Conservation (phyloP, 257 asterid species). For the Misopates orontium region DNA sequence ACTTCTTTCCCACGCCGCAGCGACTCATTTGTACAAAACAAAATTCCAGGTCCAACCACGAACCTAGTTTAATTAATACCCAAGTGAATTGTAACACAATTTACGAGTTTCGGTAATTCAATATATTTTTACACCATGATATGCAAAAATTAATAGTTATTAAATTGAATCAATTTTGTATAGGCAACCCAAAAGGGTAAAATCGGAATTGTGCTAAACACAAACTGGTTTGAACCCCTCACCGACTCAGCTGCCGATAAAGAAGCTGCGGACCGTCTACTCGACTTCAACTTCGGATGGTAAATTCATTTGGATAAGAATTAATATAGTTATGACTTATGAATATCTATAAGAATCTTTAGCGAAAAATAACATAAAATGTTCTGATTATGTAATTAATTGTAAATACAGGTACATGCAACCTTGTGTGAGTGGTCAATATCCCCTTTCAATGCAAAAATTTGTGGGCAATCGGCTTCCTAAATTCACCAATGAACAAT, state of each 20-base stretch:
- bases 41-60: slow-evolving; percentile 21
- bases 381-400: neutral
- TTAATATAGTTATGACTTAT: neutral
- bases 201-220: slow-evolving; percentile 24
- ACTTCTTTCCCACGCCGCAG: slow-evolving; percentile 31
- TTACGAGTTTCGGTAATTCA: no score
- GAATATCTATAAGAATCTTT: neutral
- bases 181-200: slow-evolving; percentile 24
- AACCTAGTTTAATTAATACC: neutral
- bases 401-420: slow-evolving; percentile 23
- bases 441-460: slow-evolving; percentile 25
- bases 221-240: slow-evolving; percentile 28
- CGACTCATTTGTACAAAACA: slow-evolving; percentile 16
- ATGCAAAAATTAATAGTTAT: neutral
- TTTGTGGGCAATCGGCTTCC: slow-evolving; percentile 22
- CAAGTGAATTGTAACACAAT: no score
- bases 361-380: no score
- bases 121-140: neutral
- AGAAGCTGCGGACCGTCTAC: slow-evolving; percentile 18
- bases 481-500: slow-evolving; percentile 20
- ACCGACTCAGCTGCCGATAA: slow-evolving; percentile 3
- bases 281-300: slow-evolving; percentile 32
- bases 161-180: neutral
- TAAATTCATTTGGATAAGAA: neutral
- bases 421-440: slow-evolving; percentile 24